Evolutionary conservation across 1,284 basidiomycete species (phyloP).

Genomic region (Naganishia cerealis): DNA sequence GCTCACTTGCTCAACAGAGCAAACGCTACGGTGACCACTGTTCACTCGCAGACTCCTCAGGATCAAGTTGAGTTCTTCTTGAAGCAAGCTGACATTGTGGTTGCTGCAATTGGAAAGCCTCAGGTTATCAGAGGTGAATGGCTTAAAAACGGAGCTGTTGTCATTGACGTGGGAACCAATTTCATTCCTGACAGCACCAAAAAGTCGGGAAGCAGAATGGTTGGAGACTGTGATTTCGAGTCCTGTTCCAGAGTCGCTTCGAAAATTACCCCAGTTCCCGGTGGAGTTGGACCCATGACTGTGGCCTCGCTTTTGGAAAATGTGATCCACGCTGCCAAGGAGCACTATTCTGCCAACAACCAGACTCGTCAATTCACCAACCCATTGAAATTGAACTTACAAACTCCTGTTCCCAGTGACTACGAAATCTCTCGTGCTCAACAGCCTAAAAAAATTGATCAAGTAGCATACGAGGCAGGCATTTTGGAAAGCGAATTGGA

Average conservation of each 20-base stretch:
- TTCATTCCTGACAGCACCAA: constrained; percentile 86
- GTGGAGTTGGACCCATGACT: constrained; percentile 98
- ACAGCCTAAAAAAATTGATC: too few relatives aligned
- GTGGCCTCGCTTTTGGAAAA: constrained; percentile 98
- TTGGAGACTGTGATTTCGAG: constrained; percentile 90
- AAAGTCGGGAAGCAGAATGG: constrained; percentile 94
- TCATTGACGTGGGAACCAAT: constrained; percentile 97
- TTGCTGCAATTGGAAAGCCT: constrained; percentile 89
- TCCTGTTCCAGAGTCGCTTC: constrained; percentile 75
- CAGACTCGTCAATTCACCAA: constrained; percentile 76
- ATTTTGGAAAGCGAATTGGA: constrained; percentile 85
- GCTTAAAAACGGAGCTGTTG: constrained; percentile 90
- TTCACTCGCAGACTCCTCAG: constrained; percentile 85
- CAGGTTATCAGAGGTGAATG: constrained; percentile 89
- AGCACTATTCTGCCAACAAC: constrained; percentile 77
- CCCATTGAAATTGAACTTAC: constrained; percentile 99
- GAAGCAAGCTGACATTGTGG: constrained; percentile 82
- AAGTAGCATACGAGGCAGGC: too few relatives aligned
- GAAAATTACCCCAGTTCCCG: constrained; percentile 96
- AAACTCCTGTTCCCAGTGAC: too few relatives aligned
- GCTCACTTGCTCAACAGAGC: constrained; percentile 82
- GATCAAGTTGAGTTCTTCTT: constrained; percentile 76
- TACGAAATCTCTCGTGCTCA: too few relatives aligned
- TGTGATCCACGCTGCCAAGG: constrained; percentile 77
- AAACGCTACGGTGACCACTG: constrained; percentile 96